Evolutionary conservation across 768 basidiomycete species (phyloP), one percentile per base, ranked within the genome.

Genomic region (Erythrobasidium yunnanense): DNA sequence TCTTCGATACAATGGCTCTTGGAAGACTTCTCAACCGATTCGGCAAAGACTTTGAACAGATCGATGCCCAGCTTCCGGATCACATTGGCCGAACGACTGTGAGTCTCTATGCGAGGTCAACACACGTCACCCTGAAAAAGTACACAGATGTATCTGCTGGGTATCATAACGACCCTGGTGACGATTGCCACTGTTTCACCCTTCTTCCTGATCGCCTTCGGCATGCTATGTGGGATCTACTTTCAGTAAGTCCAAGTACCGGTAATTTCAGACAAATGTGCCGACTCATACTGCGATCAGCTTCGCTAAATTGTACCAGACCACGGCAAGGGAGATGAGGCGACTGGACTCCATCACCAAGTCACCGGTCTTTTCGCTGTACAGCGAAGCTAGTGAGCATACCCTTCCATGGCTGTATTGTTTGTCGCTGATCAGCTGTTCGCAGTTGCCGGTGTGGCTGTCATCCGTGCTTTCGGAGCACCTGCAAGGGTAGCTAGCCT

Each of bases 251-350:
- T 55, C 7, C 27, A 11, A n/a, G n/a, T n/a, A n/a, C n/a, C n/a
- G n/a, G n/a, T n/a, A n/a, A n/a, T n/a, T n/a, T n/a, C n/a, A n/a
- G n/a, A n/a, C n/a, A n/a, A n/a, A n/a, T n/a, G n/a, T 47, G 35
- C 17, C 23, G 38, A 23, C 52, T 49, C 29, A 65, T 52, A 45
- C 4, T 71, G 67, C 57, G 53, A 51, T n/a, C 66, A 66, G 65
- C 25, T 49, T 69, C 34, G 73, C 72, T 11, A 49, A 65, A 33
- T 60, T 70, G 4, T 79, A 78, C 69, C 69, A 75, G 11, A 70
- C 72, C 22, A 75, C 76, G 4, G 75, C 74, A 15, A 70, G 78
- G 35, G 77, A 78, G 65, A 75, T 79, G 68, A 76, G 78, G 57
- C 74, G 78, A 18, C 75, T 77, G 60, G 78, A 77, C 72, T 73